phyloP scores from a whole-genome alignment of 192 early-diverging fungal genomes.

The Phycomyces nitens region DNA sequence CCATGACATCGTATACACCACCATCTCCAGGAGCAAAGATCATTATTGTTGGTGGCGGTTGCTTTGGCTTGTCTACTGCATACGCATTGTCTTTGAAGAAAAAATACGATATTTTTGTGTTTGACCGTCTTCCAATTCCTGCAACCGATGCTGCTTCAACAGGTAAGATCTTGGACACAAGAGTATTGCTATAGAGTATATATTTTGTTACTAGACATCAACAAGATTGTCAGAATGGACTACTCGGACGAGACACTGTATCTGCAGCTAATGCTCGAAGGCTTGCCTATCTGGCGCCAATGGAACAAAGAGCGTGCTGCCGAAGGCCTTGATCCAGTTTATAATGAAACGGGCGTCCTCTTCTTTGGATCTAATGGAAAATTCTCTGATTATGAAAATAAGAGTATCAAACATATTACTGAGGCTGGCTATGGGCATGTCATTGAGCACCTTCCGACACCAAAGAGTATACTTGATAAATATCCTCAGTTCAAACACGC shows the following conservation, averaged over 20 bases:
- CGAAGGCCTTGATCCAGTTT: conserved; percentile 6
- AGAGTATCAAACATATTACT: conserved; percentile 20
- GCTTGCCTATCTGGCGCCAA: conserved; percentile 25
- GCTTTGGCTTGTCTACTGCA: conserved; percentile 36
- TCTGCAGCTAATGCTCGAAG: conserved; percentile 22
- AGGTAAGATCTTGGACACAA: conserved; percentile 16
- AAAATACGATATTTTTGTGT: conserved; percentile 28
- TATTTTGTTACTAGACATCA: conserved; percentile 25
- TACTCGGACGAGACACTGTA: conserved; percentile 23
- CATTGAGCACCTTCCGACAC: conserved; percentile 21
- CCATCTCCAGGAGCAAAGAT: conserved; percentile 23
- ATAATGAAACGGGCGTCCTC: conserved; percentile 26
- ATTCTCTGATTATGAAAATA: conserved; percentile 19
- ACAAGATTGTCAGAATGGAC: conserved; percentile 33
- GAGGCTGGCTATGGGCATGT: conserved; percentile 23
- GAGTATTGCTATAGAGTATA: not conserved
- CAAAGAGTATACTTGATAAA: conserved; percentile 18
- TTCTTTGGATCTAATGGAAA: conserved; percentile 14
- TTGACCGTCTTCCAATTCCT: conserved; percentile 30
- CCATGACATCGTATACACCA: conserved; percentile 1
- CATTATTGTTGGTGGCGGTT: conserved; percentile 39
- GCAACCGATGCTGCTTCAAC: conserved; percentile 36
- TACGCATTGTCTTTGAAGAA: conserved; percentile 24
- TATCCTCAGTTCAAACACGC: conserved; percentile 25
- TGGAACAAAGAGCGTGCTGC: conserved; percentile 23